phyloP scores from a whole-genome alignment of 345 rosid species.

The Linum usitatissimum region DNA sequence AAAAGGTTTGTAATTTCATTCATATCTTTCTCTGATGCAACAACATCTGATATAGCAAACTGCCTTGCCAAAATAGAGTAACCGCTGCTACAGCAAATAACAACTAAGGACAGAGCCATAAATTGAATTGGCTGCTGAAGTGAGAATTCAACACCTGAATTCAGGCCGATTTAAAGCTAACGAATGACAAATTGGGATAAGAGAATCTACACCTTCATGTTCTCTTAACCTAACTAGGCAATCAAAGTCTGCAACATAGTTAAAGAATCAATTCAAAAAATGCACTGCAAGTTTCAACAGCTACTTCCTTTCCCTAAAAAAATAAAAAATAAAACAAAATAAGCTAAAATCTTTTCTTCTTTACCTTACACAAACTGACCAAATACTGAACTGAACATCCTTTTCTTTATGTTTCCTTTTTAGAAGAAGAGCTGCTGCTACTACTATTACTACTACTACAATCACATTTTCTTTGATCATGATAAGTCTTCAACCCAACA shows the following conservation, averaged over 20 bases:
- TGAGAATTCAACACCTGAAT: no score
- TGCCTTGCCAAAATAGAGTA: no score
- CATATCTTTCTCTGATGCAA: no score
- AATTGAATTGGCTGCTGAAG: no score
- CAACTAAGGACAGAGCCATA: no score
- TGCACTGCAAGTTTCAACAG: conserved; percentile 39
- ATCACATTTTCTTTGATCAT: conserved; percentile 32
- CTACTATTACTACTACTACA: conserved; percentile 13
- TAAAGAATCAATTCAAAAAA: conserved; percentile 43
- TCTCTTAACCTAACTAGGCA: no score
- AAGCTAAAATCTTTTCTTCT: conserved; percentile 15
- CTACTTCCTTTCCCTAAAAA: conserved; percentile 48
- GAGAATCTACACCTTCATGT: no score
- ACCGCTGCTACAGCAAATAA: no score
- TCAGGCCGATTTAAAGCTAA: no score
- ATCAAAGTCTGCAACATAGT: no score
- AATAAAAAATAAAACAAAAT: conserved; percentile 13
- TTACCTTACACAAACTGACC: neutral
- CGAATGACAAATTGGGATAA: neutral
- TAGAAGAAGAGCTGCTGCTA: conserved; percentile 49
- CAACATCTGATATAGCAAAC: no score
- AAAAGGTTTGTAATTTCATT: no score
- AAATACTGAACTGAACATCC: conserved; percentile 40
- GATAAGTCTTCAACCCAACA: conserved; percentile 36
- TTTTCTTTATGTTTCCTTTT: conserved; percentile 20